phyloP scores from a whole-genome alignment of 169 alveolate species.

The Cystoisospora suis region DNA sequence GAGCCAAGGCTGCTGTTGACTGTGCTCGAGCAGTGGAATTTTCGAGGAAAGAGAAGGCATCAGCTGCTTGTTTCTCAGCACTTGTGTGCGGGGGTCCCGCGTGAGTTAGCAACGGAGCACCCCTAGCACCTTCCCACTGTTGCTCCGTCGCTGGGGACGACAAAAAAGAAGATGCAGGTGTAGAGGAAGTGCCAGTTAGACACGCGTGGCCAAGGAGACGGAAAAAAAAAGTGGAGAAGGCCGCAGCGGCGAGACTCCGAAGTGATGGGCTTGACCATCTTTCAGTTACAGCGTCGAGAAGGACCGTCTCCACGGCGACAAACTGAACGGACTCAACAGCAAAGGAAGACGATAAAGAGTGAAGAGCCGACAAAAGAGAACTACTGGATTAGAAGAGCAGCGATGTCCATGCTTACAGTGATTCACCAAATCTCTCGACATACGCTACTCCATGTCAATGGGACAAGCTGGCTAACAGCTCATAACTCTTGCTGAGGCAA shows the following conservation, averaged over 20 bases:
- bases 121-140: not conserved
- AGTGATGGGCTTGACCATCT: not conserved
- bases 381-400: too few relatives aligned
- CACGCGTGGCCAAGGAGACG: not conserved
- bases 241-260: not conserved
- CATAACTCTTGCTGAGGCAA: too few relatives aligned
- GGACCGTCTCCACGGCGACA: not conserved
- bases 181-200: not conserved
- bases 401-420: too few relatives aligned
- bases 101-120: not conserved
- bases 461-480: too few relatives aligned
- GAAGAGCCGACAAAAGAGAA: not conserved
- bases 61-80: too few relatives aligned
- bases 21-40: not conserved
- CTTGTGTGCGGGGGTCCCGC: not conserved
- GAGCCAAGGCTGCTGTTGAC: not conserved
- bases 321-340: not conserved
- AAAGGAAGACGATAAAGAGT: not conserved
- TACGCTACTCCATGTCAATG: too few relatives aligned
- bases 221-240: not conserved
- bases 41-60: not conserved
- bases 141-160: not conserved
- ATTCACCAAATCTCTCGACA: too few relatives aligned
- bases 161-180: not conserved
- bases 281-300: not conserved